Percentiles rank a stretch among this genome's conserved stretches.
These are phyloP conservation scores for Celoporthe dispersa DNA, from an alignment of 2,329 filamentous ascomycete genomes.

Conservation along the genomic window DNA sequence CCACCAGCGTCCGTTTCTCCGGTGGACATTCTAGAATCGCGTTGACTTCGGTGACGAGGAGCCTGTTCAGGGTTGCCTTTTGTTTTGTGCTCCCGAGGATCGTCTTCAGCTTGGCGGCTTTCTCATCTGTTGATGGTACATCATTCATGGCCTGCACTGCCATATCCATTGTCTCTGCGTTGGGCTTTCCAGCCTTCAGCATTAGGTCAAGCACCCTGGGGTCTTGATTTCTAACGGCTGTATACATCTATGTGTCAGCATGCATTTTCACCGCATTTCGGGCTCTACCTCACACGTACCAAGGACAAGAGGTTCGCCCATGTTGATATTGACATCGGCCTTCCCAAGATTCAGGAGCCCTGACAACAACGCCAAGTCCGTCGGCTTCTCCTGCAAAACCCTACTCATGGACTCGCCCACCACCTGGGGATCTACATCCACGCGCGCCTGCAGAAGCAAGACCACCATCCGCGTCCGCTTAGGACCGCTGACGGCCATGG, in stretches of 20 bases:
- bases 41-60: conserved; percentile 57
- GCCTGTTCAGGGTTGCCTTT: conserved; percentile 48
- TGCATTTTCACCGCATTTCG: no score
- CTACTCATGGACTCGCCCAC: conserved; percentile 48
- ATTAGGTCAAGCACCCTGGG: conserved; percentile 53
- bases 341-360: conserved; percentile 55
- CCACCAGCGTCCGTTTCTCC: conserved; percentile 46
- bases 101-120: conserved; percentile 53
- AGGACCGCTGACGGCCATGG: conserved; percentile 46
- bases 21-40: conserved; percentile 45
- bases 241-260: conserved; percentile 32
- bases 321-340: conserved; percentile 56
- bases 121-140: conserved; percentile 49
- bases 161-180: conserved; percentile 46
- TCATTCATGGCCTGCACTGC: conserved; percentile 49
- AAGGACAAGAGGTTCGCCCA: conserved; percentile 47
- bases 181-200: conserved; percentile 51
- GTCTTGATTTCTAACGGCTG: conserved; percentile 49
- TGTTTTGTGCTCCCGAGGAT: conserved; percentile 50
- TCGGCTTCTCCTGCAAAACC: conserved; percentile 48
- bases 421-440: conserved; percentile 42
- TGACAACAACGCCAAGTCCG: conserved; percentile 55
- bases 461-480: conserved; percentile 52
- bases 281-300: conserved; percentile 35
- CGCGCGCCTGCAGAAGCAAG: conserved; percentile 52